Evolutionary conservation across 1,284 basidiomycete genomes (phyloP), one percentile per base, ranked within the genome.

Genomic region (Trametes pubescens): DNA sequence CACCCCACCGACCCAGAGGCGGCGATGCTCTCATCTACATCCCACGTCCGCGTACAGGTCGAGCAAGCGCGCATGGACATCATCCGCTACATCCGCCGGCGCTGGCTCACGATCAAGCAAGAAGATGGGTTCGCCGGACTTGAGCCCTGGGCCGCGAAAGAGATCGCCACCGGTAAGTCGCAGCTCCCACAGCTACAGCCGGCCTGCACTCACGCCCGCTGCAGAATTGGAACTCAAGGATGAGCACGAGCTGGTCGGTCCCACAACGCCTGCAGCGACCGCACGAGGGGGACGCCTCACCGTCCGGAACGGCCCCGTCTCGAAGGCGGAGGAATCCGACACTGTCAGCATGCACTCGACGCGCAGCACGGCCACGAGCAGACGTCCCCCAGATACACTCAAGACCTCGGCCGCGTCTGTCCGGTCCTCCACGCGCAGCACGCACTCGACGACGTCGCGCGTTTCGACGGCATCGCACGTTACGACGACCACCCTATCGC

Each of bases 141-240:
- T 22, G 93, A 97, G 54, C 84, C 84, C 7, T 97, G 95, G 94
- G 88, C 91, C 0, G 76, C 96, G 61, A 91, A 95, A 73, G 96
- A 98, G 72, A 92, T 98, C 51, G 86, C 88, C 37, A 87, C 93
- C 74, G 88, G 94, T 95, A 67, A 62, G 89, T 79, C 24, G 2
- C 13, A 6, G 53, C 47, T 48, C 53, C 57, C n/a, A 32, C 9
- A 34, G 34, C 18, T 58, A 9, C 34, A 13, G 10, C n/a, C 37
- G 18, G 32, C 24, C 54, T 51, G 18, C 37, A 62, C 60, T 62
- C 26, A 68, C 44, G 4, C 32, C 4, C 32, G 2, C 46, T 32
- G 55, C 65, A 96, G 95, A 93, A 74, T 85, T 96, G 57, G 92
- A 95, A 72, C 85, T 95, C 2, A 81, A 62, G 46, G 46, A 88